Percentiles rank a stretch among this genome's conserved stretches.
Evolutionary conservation across 2,329 filamentous ascomycete species (phyloP).

Genomic region (Colletotrichum plurivorum): DNA sequence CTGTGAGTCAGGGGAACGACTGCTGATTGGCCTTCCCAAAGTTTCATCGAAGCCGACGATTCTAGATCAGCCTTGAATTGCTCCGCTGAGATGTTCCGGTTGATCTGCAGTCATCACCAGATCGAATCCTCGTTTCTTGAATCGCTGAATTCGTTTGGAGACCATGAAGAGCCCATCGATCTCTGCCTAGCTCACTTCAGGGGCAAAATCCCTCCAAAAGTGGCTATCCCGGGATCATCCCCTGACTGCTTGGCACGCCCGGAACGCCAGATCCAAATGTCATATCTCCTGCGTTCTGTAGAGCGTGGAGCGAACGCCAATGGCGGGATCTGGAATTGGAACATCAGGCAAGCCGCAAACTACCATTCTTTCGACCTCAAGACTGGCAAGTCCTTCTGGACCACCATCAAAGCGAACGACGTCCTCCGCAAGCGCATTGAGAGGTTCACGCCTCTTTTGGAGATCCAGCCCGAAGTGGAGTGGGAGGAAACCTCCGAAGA

Average conservation of each 20-base stretch:
- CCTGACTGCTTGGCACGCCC: not conserved
- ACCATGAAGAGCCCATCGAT: not conserved
- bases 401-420: slow-evolving; percentile 11
- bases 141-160: not conserved
- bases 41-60: not conserved
- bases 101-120: not conserved
- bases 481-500: not conserved
- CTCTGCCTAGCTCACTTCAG: not conserved
- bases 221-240: not conserved
- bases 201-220: not conserved
- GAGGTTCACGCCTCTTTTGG: not conserved
- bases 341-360: not conserved
- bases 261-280: not conserved
- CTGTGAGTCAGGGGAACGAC: no score
- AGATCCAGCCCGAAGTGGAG: not conserved
- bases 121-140: not conserved
- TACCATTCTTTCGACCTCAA: slow-evolving; percentile 13
- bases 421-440: not conserved
- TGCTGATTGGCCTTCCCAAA: not conserved
- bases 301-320: not conserved
- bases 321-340: not conserved
- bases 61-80: not conserved
- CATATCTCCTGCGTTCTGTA: slow-evolving; percentile 18
- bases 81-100: not conserved
- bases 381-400: not conserved